Base-by-base conservation (phyloP, 768 basidiomycete genomes). In the Rossbeevera mucosa region DNA sequence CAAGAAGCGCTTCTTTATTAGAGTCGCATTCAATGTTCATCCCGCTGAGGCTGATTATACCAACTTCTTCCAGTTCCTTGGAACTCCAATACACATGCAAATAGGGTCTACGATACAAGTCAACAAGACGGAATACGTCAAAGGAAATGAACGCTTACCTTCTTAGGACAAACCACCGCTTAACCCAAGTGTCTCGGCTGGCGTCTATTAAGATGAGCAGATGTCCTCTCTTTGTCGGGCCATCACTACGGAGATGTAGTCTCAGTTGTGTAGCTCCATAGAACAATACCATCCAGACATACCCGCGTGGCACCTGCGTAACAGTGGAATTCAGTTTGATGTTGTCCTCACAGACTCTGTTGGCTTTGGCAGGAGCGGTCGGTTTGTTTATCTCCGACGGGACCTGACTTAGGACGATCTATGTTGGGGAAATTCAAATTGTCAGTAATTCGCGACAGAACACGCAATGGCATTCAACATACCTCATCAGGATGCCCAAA, bases 11-110 rank as follows among this genome's bases (percentile, higher is more conserved):
- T 69, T 94, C 93, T 69, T 97, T 93, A 58, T 88, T 86, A 33
- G 89, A 81, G 65, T 90, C 91, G 60, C 81, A 81, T 64, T 91
- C 90, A 16, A 96, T 82, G 61, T 88, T 91, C 41, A 92, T 91
- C 28, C 88, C 88, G 36, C 75, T 78, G 48, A 97, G 78, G 67
- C 88, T 91, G 64, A 97, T 83, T 48, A 94, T 74, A 13, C 85
- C 86, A 13, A 83, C 74, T 68, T 96, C 93, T 58, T 94, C 89
- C 9, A 87, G 67, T 66, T 96, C 92, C 58, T 83, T 85, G 6
- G 88, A 88, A 57, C 84, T 83, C n/a, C 79, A 75, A 70, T 94
- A 96, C 49, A 96, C 74, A 58, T 92, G 83, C 7, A 98, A 78
- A 69, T 96, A 94, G 0, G 95, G 95, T 60, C 95, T 94, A 47